Evolutionary conservation across 2,329 filamentous ascomycete genomes (phyloP), one percentile per base, ranked within the genome.

Genomic region (Colletotrichum sp.): DNA sequence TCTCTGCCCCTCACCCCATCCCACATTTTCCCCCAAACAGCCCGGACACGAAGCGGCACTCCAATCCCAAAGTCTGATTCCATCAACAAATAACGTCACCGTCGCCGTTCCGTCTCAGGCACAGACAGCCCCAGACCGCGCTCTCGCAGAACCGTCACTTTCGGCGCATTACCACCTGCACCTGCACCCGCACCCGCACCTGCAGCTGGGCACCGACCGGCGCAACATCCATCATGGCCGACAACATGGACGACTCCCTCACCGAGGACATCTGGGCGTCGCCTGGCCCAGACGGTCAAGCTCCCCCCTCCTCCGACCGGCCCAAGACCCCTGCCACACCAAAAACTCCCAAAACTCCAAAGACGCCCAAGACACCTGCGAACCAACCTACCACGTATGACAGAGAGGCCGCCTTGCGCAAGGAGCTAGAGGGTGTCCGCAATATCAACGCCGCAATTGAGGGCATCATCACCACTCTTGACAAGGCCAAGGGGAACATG

Each of bases 391-490:
- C 84, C 44, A 85, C 86, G 66, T 92, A 92, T 80, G 93, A 94
- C 77, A 93, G 95, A 62, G 95, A 98, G 77, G 92, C 92, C 3
- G 90, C 92, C 16, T 87, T 99, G 79, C 93, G 91, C 18, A 92
- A 91, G 71, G 97, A 99, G 85, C 87, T 99, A 32, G 93, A 96
- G 78, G 94, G 93, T 64, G 93, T 99, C 36, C 92, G 94, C 75
- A 94, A 94, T 79, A 95, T 99, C 82, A 99, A 99, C 85, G 90
- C 93, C 80, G 93, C 96, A 55, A 95, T 99, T 76, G 95, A 98
- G 83, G 92, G 91, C 26, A 92, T 96, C 32, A 90, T 96, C 30
- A 89, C 90, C 36, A 95, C 93, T 59, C 87, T 97, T 26, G 91
- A 94, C 79, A 92, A 92, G 77, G 93, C 94, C 28, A 93, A 92